Percentiles rank a stretch among this genome's conserved stretches.
These are phyloP conservation scores for Phytophthora brassicae DNA, from an alignment of 352 stramenopile species.

Conservation along the genomic window DNA sequence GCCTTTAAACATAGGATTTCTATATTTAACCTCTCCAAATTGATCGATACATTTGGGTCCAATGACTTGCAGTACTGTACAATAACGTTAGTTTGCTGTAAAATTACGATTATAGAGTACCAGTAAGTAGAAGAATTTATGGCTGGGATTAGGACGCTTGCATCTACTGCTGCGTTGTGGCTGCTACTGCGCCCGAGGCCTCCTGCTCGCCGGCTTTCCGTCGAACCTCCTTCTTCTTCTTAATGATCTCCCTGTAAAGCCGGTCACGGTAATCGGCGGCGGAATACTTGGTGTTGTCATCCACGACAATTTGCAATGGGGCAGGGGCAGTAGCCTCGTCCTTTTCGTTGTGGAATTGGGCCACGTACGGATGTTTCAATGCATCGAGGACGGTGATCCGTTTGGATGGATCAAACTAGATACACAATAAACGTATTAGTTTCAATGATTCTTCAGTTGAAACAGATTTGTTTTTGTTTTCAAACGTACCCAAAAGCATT, in stretches of 20 bases:
- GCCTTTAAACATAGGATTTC: too few species aligned
- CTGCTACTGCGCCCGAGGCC: neutral
- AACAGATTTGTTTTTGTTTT: too few species aligned
- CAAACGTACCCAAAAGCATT: constrained; percentile 77
- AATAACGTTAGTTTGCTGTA: too few species aligned
- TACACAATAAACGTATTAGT: constrained; percentile 12
- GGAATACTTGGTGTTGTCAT: constrained; percentile 95
- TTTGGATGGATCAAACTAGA: constrained; percentile 91
- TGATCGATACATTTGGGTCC: too few species aligned
- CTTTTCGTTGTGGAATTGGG: constrained; percentile 95
- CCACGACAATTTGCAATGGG: constrained; percentile 84
- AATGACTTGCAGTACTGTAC: too few species aligned
- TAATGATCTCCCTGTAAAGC: constrained; percentile 93
- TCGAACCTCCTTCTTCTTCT: constrained; percentile 92
- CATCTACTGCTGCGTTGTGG: constrained; percentile 14
- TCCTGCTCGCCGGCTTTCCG: constrained; percentile 42
- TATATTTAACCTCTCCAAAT: too few species aligned
- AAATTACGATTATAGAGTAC: too few species aligned
- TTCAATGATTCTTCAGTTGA: neutral
- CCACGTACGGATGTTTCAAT: constrained; percentile 93
- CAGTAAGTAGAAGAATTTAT: too few species aligned
- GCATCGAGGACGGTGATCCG: constrained; percentile 85
- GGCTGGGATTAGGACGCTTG: neutral
- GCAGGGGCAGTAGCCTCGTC: constrained; percentile 83
- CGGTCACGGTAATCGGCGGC: constrained; percentile 92